phyloP scores from a whole-genome alignment of 1,139 yeast genomes.

The Saccharomyces uvarum region DNA sequence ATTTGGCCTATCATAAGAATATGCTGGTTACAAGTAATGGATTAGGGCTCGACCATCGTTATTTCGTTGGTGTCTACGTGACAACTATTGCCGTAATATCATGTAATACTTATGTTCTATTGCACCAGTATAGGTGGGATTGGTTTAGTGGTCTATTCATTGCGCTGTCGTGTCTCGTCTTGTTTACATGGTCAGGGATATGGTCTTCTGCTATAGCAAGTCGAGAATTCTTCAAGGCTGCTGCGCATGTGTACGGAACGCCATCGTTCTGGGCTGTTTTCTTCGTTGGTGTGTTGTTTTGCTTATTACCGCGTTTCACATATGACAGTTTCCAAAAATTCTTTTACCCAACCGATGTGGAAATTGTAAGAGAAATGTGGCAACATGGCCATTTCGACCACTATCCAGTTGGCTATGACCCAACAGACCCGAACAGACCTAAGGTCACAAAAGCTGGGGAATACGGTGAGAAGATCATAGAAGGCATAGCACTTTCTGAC shows the following conservation, averaged over 20 bases:
- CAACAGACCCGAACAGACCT: constrained; percentile 47
- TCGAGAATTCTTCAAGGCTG: constrained; percentile 70
- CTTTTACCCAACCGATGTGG: constrained; percentile 69
- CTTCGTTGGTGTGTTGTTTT: constrained; percentile 60
- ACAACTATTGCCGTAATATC: constrained; percentile 72
- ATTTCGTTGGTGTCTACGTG: constrained; percentile 74
- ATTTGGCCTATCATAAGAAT: constrained; percentile 46
- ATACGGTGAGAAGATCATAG: constrained; percentile 14
- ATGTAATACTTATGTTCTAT: constrained; percentile 69
- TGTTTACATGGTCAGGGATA: constrained; percentile 84
- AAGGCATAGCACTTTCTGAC: constrained; percentile 13
- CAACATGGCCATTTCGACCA: constrained; percentile 51
- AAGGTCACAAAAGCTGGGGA: constrained; percentile 23
- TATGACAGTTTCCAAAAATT: constrained; percentile 56
- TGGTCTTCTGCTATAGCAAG: constrained; percentile 63
- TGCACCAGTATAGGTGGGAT: constrained; percentile 92
- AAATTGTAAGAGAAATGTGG: constrained; percentile 75
- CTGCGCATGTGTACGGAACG: constrained; percentile 63
- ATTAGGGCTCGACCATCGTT: constrained; percentile 68
- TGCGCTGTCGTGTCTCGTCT: constrained; percentile 54
- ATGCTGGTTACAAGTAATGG: constrained; percentile 59
- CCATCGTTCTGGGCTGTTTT: constrained; percentile 77
- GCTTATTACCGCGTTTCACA: constrained; percentile 71
- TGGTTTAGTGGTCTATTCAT: constrained; percentile 67
- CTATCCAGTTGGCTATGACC: constrained; percentile 54